Base-by-base conservation (phyloP, 2,329 filamentous ascomycete genomes). In the Colletotrichum australisinense region DNA sequence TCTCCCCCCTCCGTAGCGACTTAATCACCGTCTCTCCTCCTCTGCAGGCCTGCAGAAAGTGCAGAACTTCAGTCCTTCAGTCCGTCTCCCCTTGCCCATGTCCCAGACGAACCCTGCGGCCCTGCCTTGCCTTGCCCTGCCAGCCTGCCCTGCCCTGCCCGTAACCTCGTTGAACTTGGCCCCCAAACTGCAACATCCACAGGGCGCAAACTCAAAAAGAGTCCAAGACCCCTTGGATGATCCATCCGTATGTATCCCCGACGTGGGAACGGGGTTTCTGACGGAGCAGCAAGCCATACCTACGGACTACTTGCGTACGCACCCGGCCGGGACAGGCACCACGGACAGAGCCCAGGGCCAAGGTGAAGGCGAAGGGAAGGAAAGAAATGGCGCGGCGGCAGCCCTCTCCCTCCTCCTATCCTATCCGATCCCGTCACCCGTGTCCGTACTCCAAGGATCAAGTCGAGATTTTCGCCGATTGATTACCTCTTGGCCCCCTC, bases 201-300 rank as follows among this genome's bases (percentile, higher is more conserved):
- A 49, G 67, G 55, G 59, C 67, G 28, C 35, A 64, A 73, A 73
- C 70, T 65, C 66, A 59, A 65, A 73, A 67, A 64, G 19, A 65
- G 46, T 60, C 26, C 70, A 38, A 65, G 70, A 64, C 66, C 70
- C 66, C 53, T 69, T 69, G 59, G 42, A 9, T 69, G 69, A 69
- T 69, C 69, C 65, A 69, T 69, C 24, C 69, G n/a, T 69, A 64
- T 65, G 26, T 69, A 64, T 65, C 38, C 32, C 46, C 8, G 58
- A 64, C 55, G 22, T n/a, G 55, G 49, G 30, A 28, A 65, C 46
- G 59, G 42, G 59, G 19, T 53, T 68, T n/a, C 30, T 6, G 24
- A 52, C 35, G 64, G 32, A 58, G 26, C 12, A 11, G 30, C 38
- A 42, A 16, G 38, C 38, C 22, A 12, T 35, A 5, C 8, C 30